Evolutionary conservation across 306 rosid genomes (phyloP).

Genomic region (Hylodesmum podocarpum): DNA sequence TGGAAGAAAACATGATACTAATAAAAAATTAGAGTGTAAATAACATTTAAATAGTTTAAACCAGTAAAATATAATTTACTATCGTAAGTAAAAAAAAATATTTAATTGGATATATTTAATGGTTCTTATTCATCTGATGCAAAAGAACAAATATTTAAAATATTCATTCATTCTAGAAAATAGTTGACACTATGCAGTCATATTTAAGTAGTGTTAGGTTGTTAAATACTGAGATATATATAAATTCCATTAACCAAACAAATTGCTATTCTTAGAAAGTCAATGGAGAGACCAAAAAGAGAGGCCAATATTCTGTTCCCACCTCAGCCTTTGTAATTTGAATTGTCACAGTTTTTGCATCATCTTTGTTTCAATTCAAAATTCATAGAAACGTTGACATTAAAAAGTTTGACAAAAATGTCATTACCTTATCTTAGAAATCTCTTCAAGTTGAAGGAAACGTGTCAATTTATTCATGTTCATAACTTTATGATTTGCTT

Average conservation of each 20-base stretch:
- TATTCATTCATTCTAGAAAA: neutral
- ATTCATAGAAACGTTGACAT: conserved; percentile 6
- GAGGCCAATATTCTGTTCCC: neutral
- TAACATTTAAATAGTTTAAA: no score
- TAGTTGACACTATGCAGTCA: neutral
- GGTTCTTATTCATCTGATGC: neutral
- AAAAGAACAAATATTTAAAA: neutral
- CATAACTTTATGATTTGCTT: neutral
- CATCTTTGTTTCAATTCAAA: neutral
- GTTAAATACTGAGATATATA: neutral
- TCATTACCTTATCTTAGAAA: neutral
- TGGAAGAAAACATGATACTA: no score
- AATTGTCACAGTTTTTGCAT: neutral
- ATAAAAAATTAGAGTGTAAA: no score
- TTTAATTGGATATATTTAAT: no score
- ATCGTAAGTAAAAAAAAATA: neutral
- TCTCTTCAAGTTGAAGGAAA: neutral
- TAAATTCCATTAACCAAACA: neutral
- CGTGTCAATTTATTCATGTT: neutral
- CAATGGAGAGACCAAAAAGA: neutral
- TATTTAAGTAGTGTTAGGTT: neutral
- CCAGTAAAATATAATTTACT: no score
- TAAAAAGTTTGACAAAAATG: neutral
- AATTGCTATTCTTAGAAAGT: neutral
- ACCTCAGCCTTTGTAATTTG: neutral